Evolutionary conservation across 2,329 filamentous ascomycete species (phyloP).

Genomic region (Beauveria medogensis): DNA sequence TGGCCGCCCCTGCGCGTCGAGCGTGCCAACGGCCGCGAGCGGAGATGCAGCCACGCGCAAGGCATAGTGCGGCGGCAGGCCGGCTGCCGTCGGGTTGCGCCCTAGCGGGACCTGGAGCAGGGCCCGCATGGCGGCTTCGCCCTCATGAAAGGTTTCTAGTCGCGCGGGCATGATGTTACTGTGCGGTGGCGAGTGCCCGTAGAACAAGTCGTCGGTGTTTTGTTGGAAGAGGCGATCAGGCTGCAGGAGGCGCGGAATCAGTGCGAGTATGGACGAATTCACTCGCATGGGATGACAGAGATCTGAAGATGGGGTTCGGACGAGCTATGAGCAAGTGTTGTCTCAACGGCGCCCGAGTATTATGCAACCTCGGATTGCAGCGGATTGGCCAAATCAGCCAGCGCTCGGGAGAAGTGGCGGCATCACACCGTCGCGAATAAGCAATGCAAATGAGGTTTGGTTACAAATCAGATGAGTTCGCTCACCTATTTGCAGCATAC

Average conservation of each 20-base stretch:
- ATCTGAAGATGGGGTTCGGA: neutral
- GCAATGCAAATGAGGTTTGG: neutral
- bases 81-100: slow-evolving; percentile 60
- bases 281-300: neutral
- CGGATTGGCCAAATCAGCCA: too few relatives aligned
- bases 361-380: neutral
- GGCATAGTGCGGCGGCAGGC: slow-evolving; percentile 53
- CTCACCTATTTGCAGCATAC: neutral
- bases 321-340: neutral
- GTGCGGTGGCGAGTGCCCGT: neutral
- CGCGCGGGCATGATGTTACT: slow-evolving; percentile 21
- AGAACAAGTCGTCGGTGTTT: neutral
- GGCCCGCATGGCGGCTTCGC: slow-evolving; percentile 57
- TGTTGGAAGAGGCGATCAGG: slow-evolving; percentile 7
- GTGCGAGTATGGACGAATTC: slow-evolving; percentile 5
- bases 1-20: slow-evolving; percentile 56
- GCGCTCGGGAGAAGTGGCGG: neutral
- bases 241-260: neutral
- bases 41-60: slow-evolving; percentile 54
- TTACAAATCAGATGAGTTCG: slow-evolving; percentile 1
- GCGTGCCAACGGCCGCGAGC: slow-evolving; percentile 63
- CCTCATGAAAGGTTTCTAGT: slow-evolving; percentile 47
- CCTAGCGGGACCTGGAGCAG: slow-evolving; percentile 48
- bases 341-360: neutral
- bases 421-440: neutral